Conservation (phyloP, 169 alveolate species). For the Eimeria zaria region DNA sequence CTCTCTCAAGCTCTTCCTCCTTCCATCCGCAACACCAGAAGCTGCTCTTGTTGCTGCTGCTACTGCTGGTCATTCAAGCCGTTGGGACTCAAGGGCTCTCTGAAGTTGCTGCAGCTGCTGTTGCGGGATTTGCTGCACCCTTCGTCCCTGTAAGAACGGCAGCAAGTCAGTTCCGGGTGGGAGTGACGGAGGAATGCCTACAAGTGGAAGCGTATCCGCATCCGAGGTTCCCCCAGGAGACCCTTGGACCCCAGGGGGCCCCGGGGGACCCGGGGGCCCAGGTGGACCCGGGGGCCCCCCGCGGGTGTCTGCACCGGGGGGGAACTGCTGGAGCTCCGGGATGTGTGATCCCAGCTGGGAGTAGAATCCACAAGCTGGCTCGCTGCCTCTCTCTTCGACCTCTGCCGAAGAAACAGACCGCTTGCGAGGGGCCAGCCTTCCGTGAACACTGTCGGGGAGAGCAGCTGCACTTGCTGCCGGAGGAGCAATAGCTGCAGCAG, state of each 20-base stretch:
- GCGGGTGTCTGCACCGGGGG: slow-evolving; percentile 27
- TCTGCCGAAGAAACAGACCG: slow-evolving; percentile 28
- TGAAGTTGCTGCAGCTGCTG: slow-evolving; percentile 79
- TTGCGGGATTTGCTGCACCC: slow-evolving; percentile 70
- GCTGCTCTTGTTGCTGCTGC: neutral
- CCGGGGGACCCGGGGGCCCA: slow-evolving; percentile 19
- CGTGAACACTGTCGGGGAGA: slow-evolving; percentile 43
- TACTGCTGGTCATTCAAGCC: slow-evolving; percentile 30
- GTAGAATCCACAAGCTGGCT: slow-evolving; percentile 49
- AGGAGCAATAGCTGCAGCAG: neutral
- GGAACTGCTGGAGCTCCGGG: slow-evolving; percentile 16
- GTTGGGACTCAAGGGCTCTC: slow-evolving; percentile 73
- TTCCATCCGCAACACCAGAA: neutral
- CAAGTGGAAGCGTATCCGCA: slow-evolving; percentile 9
- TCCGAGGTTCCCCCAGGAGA: slow-evolving; percentile 35
- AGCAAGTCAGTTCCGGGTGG: slow-evolving; percentile 48
- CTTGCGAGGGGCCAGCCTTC: slow-evolving; percentile 27
- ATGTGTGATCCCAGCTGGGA: slow-evolving; percentile 6
- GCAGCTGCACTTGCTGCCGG: slow-evolving; percentile 5
- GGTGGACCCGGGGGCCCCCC: slow-evolving; percentile 13
- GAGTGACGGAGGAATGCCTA: slow-evolving; percentile 26
- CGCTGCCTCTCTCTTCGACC: neutral
- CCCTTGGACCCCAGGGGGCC: slow-evolving; percentile 42
- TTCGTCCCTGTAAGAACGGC: slow-evolving; percentile 39
- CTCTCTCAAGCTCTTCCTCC: neutral